Base-by-base conservation (phyloP, 208 protist species). In the Acanthamoeba sp. region DNA sequence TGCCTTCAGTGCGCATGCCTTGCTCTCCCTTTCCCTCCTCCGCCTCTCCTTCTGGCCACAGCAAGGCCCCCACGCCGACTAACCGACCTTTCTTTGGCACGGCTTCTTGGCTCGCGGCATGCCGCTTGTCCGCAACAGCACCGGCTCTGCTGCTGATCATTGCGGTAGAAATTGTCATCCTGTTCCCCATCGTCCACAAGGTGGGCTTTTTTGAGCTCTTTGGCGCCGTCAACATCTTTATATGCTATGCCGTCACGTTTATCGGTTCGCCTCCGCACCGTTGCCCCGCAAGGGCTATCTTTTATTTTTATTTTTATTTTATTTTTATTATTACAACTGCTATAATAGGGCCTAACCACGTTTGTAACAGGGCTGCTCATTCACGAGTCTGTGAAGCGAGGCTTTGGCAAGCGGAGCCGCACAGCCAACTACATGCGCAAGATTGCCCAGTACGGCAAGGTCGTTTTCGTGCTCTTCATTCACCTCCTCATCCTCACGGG, bases 211-310 rank as follows among this genome's bases (percentile, higher is more conserved):
- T 90, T 24, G 82, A 90, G 18, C 82, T 90, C 48, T 90, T 90
- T 66, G 82, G 82, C 7, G 82, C 82, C 32, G 82, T 90, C 82
- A 90, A 90, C 36, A 90, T 90, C 82, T 90, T 90, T 36, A 90
- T 90, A 22, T 90, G 82, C 57, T 90, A 90, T 32, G 57, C 36
- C 36, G 57, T 50, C 48, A 90, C 82, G 3, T 90, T 90, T 27
- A 20, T 34, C 4, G 82, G 82, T 90, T 52, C 76, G 22, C 34
- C n/a, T 18, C 27, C 55, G 45, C n/a, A 59, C 20, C 38, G 20
- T 32, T 2, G 6, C n/a, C n/a, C n/a, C n/a, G n/a, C n/a, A n/a
- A n/a, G n/a, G n/a, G n/a, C n/a, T n/a, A n/a, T n/a, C n/a, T n/a
- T n/a, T n/a, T n/a, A n/a, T n/a, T n/a, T n/a, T n/a, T n/a, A n/a